phyloP scores from a whole-genome alignment of 2,329 filamentous ascomycete species.

The Botrytis tulipae region DNA sequence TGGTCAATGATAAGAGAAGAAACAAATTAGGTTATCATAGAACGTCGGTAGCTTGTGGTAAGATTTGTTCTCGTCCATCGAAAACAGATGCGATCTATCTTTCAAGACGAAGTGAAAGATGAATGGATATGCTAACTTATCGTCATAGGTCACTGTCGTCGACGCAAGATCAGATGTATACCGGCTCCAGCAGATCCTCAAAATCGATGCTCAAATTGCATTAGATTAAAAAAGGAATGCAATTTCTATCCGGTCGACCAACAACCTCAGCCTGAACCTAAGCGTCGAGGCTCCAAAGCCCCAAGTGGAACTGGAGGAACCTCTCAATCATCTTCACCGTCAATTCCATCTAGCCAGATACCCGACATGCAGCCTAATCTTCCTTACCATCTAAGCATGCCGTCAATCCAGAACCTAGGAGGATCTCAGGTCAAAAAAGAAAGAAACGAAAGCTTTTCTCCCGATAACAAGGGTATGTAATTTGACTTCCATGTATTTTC shows the following conservation, averaged over 20 bases:
- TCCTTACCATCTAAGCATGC: slow-evolving; percentile 47
- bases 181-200: slow-evolving; percentile 69
- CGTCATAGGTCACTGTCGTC: slow-evolving; percentile 75
- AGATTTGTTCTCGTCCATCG: slow-evolving; percentile 45
- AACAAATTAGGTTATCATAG: slow-evolving; percentile 96
- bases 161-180: slow-evolving; percentile 90
- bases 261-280: slow-evolving; percentile 51
- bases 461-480: slow-evolving; percentile 37
- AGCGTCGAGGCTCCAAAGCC: slow-evolving; percentile 43
- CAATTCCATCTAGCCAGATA: slow-evolving; percentile 45
- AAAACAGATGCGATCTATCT: slow-evolving; percentile 20
- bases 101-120: slow-evolving; percentile 1
- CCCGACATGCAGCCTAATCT: slow-evolving; percentile 44
- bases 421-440: slow-evolving; percentile 44
- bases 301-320: slow-evolving; percentile 36
- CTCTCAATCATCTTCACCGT: slow-evolving; percentile 51
- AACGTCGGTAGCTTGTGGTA: slow-evolving; percentile 93
- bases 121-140: slow-evolving; percentile 25
- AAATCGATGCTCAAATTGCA: slow-evolving; percentile 86
- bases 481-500: slow-evolving; percentile 15
- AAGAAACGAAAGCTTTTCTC: slow-evolving; percentile 39
- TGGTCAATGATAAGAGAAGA: slow-evolving; percentile 63
- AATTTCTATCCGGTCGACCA: slow-evolving; percentile 89
- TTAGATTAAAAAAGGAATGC: slow-evolving; percentile 90
- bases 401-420: slow-evolving; percentile 47